phyloP scores from a whole-genome alignment of 495 filamentous ascomycete genomes.

The Hyaloscypha hepaticicola region DNA sequence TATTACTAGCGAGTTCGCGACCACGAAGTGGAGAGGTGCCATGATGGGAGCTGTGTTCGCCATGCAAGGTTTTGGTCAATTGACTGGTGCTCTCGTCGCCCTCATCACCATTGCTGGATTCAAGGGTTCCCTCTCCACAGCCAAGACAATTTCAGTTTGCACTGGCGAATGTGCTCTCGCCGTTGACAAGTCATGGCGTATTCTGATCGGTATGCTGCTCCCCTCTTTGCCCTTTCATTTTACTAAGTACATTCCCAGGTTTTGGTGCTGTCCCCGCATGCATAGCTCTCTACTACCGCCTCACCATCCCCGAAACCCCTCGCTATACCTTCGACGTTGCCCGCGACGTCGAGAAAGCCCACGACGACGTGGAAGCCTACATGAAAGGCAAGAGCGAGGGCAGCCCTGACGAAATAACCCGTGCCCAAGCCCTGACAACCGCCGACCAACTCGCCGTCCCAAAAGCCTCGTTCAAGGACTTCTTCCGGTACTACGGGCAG shows the following conservation, averaged over 20 bases:
- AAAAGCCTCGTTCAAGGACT: conserved; percentile 67
- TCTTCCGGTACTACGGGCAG: conserved; percentile 59
- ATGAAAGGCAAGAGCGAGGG: conserved; percentile 57
- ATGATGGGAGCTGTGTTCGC: conserved; percentile 87
- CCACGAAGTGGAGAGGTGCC: conserved; percentile 70
- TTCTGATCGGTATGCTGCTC: conserved; percentile 68
- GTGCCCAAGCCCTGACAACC: conserved; percentile 36
- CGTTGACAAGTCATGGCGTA: conserved; percentile 87
- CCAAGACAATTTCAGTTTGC: conserved; percentile 52
- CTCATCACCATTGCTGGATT: conserved; percentile 71
- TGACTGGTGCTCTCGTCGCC: conserved; percentile 66
- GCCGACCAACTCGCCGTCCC: conserved; percentile 48
- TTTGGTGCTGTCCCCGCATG: conserved; percentile 74
- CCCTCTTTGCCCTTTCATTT: conserved; percentile 68
- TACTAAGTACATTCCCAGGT: conserved; percentile 67
- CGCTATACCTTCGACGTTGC: conserved; percentile 64
- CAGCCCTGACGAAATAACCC: conserved; percentile 58
- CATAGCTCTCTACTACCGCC: conserved; percentile 75
- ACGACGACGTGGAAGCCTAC: conserved; percentile 64
- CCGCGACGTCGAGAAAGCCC: conserved; percentile 61
- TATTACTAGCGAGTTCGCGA: conserved; percentile 82
- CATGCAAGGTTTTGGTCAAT: conserved; percentile 80
- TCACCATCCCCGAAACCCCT: conserved; percentile 82
- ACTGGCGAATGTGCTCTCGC: conserved; percentile 63
- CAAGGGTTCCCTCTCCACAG: conserved; percentile 58